Conservation (phyloP, 2,329 filamentous ascomycete species). For the Colletotrichum aenigma region DNA sequence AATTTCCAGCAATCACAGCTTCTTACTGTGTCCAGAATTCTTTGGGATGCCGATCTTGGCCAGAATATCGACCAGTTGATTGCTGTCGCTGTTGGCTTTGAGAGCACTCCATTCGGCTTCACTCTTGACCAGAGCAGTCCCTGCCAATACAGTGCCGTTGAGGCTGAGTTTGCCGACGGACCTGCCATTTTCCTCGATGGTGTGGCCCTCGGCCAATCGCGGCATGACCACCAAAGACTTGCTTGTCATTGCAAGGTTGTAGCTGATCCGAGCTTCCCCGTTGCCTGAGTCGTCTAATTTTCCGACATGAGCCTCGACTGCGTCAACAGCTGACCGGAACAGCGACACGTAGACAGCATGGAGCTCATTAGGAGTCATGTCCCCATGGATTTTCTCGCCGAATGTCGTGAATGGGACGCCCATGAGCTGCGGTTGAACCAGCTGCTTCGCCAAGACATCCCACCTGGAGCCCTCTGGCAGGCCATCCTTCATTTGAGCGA, state of each 20-base stretch:
- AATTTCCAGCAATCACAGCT: background rate
- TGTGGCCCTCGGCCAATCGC: conserved; percentile 54
- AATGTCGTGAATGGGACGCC: conserved; percentile 50
- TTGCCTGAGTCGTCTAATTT: conserved; percentile 25
- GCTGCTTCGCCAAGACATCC: conserved; percentile 51
- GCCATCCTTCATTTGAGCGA: conserved; percentile 65
- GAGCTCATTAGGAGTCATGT: conserved; percentile 39
- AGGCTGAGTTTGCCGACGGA: conserved; percentile 50
- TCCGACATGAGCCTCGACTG: conserved; percentile 30
- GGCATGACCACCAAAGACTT: conserved; percentile 59
- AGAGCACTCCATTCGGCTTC: conserved; percentile 62
- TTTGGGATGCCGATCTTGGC: conserved; percentile 41
- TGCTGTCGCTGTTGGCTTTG: conserved; percentile 24
- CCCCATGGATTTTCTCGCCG: conserved; percentile 37
- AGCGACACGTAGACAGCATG: conserved; percentile 49
- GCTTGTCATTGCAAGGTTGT: conserved; percentile 66
- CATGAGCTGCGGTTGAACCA: conserved; percentile 24
- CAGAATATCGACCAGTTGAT: conserved; percentile 41
- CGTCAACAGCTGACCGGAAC: conserved; percentile 48
- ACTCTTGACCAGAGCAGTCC: conserved; percentile 67
- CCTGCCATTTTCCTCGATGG: conserved; percentile 31
- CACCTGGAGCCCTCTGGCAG: conserved; percentile 44
- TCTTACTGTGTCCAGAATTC: background rate
- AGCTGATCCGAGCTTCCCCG: conserved; percentile 60
- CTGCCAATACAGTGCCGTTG: conserved; percentile 68